Evolutionary conservation across 2,329 filamentous ascomycete genomes (phyloP).

Genomic region (Periconia macrospinosa): DNA sequence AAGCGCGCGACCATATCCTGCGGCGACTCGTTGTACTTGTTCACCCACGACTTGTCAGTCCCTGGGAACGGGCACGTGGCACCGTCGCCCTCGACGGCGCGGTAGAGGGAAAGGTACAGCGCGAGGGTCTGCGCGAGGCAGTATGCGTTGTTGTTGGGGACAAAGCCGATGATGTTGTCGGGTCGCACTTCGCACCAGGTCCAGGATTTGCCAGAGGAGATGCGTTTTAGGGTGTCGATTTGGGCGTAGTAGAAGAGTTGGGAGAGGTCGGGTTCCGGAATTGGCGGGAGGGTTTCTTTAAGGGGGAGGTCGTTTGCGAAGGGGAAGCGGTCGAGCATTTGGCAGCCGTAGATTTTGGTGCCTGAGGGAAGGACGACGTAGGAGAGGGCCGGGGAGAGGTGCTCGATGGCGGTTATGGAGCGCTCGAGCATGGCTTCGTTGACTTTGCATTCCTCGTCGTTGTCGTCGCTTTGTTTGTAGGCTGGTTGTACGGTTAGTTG

Average conservation of each 20-base stretch:
- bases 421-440: conserved; percentile 44
- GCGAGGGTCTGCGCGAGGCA: conserved; percentile 43
- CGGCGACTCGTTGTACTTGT: conserved; percentile 44
- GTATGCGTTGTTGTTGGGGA: conserved; percentile 46
- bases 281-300: conserved; percentile 33
- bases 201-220: conserved; percentile 43
- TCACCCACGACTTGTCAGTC: conserved; percentile 40
- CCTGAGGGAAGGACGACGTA: conserved; percentile 40
- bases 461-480: conserved; percentile 35
- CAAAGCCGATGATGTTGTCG: conserved; percentile 48
- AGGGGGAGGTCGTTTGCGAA: conserved; percentile 34
- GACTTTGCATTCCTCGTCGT: conserved; percentile 29
- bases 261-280: conserved; percentile 38
- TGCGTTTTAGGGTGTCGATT: conserved; percentile 43
- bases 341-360: conserved; percentile 45
- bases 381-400: conserved; percentile 24
- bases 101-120: conserved; percentile 43
- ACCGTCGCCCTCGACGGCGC: conserved; percentile 42
- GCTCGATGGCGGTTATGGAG: conserved; percentile 38
- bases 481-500: conserved; percentile 14
- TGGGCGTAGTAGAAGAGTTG: conserved; percentile 48
- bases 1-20: conserved; percentile 48
- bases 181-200: conserved; percentile 46
- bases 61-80: conserved; percentile 46
- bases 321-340: conserved; percentile 41